Evolutionary conservation across 108 stramenopile genomes (phyloP).

Genomic region (Cyclotella cryptica): DNA sequence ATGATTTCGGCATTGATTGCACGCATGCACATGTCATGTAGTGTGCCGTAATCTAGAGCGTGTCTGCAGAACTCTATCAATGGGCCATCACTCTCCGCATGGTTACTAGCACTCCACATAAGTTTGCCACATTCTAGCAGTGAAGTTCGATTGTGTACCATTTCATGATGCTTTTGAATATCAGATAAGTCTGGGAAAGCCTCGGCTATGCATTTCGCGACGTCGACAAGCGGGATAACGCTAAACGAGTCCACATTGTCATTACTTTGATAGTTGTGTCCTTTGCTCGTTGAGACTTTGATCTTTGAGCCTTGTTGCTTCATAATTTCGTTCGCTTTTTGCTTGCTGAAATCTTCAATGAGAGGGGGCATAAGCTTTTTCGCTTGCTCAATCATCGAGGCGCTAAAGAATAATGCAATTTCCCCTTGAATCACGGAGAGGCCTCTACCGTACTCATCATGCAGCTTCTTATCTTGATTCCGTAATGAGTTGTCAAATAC

Average conservation of each 20-base stretch:
- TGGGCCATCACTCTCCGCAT: conserved; percentile 32
- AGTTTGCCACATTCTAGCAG: neutral
- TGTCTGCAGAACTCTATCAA: conserved; percentile 39
- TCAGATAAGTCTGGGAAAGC: conserved; percentile 32
- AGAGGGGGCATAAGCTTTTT: conserved; percentile 23
- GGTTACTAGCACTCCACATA: conserved; percentile 7
- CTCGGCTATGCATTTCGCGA: conserved; percentile 13
- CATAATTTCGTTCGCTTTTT: conserved; percentile 27
- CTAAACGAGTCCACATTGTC: neutral
- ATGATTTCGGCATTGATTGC: conserved; percentile 34
- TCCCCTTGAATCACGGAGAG: conserved; percentile 6
- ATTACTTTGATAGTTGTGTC: neutral
- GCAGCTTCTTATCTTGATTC: neutral
- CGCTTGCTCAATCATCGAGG: conserved; percentile 12
- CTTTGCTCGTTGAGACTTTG: neutral
- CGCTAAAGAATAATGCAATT: conserved; percentile 37
- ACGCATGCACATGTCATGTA: conserved; percentile 29
- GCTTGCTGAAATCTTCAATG: conserved; percentile 32
- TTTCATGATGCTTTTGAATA: conserved; percentile 28
- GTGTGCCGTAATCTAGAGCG: conserved; percentile 12
- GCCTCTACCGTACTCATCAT: conserved; percentile 25
- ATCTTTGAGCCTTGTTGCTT: neutral
- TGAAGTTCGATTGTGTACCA: neutral
- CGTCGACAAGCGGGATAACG: conserved; percentile 12
- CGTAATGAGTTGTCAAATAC: neutral